phyloP scores from a whole-genome alignment of 495 filamentous ascomycete genomes.

The Letharia lupina region DNA sequence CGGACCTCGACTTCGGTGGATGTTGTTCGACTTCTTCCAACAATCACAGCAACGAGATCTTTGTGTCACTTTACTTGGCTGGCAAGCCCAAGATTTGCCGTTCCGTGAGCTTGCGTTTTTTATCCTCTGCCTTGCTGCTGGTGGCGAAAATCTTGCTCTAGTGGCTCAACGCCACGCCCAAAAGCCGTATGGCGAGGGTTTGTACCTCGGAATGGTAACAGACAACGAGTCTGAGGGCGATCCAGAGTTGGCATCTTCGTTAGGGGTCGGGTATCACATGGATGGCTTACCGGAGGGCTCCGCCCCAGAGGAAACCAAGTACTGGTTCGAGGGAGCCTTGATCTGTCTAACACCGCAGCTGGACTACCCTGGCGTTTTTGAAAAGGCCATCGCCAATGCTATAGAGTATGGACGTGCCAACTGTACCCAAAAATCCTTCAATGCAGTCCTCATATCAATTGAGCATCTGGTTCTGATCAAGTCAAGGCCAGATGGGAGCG shows the following conservation, averaged over 20 bases:
- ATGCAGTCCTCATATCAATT: conserved; percentile 19
- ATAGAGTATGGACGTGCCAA: conserved; percentile 4
- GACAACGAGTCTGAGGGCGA: background rate
- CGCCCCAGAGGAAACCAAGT: conserved; percentile 14
- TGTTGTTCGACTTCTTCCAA: conserved; percentile 5
- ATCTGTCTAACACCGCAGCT: conserved; percentile 15
- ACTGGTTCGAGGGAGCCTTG: conserved; percentile 21
- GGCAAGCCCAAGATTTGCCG: conserved; percentile 12
- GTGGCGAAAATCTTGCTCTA: conserved; percentile 10
- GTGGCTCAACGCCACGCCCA: background rate
- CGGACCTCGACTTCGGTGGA: conserved; percentile 3
- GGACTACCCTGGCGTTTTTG: background rate
- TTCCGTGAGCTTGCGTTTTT: conserved; percentile 21
- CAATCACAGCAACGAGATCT: background rate
- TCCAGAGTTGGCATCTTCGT: conserved; percentile 8
- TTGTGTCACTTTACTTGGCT: conserved; percentile 5
- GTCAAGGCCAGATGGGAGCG: conserved; percentile 4
- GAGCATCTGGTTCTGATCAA: conserved; percentile 13
- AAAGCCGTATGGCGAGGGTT: background rate
- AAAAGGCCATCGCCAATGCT: conserved; percentile 5
- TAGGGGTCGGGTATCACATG: conserved; percentile 14
- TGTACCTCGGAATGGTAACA: conserved; percentile 1
- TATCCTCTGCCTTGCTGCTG: conserved; percentile 20
- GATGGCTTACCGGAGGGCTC: conserved; percentile 3
- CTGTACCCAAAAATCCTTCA: background rate